Evolutionary conservation across 805 yeast genomes (phyloP), one percentile per base, ranked within the genome.

Genomic region (Candida fluviatilis): DNA sequence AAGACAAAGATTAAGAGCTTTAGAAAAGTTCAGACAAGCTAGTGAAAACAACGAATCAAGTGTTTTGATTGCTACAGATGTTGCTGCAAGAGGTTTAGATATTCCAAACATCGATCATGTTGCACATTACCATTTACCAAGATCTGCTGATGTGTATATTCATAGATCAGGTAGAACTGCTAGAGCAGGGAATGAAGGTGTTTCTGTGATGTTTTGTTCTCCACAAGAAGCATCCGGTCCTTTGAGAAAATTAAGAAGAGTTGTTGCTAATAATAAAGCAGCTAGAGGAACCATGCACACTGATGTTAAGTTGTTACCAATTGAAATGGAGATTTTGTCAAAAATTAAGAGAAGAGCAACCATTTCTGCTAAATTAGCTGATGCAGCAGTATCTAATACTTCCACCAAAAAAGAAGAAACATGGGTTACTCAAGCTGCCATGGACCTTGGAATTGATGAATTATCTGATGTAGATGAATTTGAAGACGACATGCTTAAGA

Each of bases 121-220:
- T 35, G 85, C 91, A 15, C 99, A 93, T 60, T 93, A 91, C 55
- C 97, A 93, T 62, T 71, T 93, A 45, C 98, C 99, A 8, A 73
- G 98, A 45, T 73, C 95, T 12, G 97, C 97, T 0, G 99, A 93
- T 55, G 80, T 88, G 36, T 93, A 93, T 55, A 82, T 93, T 49
- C 99, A 93, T 62, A 76, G 99, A 59, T 86, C 96, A 1, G 99
- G 99, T 44, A 81, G 99, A 75, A 93, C 99, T n/a, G 98, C 95
- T 0, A 83, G 99, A 70, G 97, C 95, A 1, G 93, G 91, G 1
- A 71, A 67, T 34, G 91, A 86, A 56, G 99, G 99, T 70, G 96
- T 93, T n/a, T 84, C 96, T 2, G 82, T 93, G 35, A 80, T 89
- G 77, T 69, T 93, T 38, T 88, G 96, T 53, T 85, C 95, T 4